These are phyloP conservation scores for Lactifluus pinguis DNA, from an alignment of 768 basidiomycete species.

Conservation along the genomic window DNA sequence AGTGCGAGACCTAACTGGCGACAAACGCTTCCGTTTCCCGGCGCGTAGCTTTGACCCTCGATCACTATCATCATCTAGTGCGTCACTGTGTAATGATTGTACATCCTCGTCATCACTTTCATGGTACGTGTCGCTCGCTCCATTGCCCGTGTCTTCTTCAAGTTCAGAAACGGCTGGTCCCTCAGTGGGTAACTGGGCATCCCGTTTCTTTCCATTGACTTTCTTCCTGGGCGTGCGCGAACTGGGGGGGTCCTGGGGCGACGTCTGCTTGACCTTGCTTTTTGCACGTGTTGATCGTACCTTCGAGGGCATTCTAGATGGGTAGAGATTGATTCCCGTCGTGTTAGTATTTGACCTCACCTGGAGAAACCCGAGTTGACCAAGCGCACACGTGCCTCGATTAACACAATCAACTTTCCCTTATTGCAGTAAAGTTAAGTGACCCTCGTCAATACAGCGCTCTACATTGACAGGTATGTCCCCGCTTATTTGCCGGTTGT, in stretches of 20 bases:
- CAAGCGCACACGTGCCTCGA: background rate
- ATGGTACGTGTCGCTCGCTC: constrained; percentile 13
- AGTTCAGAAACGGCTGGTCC: background rate
- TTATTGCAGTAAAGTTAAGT: background rate
- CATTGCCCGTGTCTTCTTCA: constrained; percentile 5
- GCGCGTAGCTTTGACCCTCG: constrained; percentile 26
- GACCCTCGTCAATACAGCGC: background rate
- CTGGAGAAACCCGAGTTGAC: no score
- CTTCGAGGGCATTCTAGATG: constrained; percentile 8
- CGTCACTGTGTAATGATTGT: constrained; percentile 29
- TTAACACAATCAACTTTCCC: background rate
- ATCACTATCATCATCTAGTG: constrained; percentile 35
- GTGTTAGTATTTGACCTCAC: no score
- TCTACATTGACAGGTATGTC: background rate
- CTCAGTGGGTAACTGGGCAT: background rate
- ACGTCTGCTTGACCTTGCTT: background rate
- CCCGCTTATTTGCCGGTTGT: background rate
- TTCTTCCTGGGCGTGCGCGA: background rate
- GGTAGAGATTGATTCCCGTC: background rate
- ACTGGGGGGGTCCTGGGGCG: background rate
- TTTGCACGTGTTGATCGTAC: constrained; percentile 9
- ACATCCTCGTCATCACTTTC: constrained; percentile 23
- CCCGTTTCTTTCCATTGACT: background rate
- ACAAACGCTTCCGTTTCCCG: constrained; percentile 26
- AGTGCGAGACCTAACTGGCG: constrained; percentile 9